Evolutionary conservation across 495 filamentous ascomycete species (phyloP).

Genomic region (Lophiostoma macrostomum): DNA sequence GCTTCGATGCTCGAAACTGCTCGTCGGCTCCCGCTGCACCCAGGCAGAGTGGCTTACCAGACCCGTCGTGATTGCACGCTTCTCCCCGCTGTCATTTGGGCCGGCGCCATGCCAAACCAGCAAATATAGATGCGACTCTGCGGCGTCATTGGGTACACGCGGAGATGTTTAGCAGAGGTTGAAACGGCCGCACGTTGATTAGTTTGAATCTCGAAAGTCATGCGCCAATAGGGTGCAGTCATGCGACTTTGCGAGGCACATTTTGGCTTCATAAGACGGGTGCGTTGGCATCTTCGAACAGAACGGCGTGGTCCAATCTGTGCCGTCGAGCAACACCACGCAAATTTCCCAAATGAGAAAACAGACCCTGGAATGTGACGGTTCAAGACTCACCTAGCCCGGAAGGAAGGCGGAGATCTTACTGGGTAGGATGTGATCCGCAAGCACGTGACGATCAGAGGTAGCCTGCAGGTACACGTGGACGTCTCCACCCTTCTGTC

Average conservation of each 20-base stretch:
- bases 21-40: background rate
- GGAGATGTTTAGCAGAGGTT: constrained; percentile 5
- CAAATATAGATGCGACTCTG: constrained; percentile 6
- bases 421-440: too few species aligned
- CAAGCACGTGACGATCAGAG: too few species aligned
- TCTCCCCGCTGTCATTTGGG: background rate
- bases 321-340: too few species aligned
- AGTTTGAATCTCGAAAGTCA: constrained; percentile 9
- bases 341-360: too few species aligned
- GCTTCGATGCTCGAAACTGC: constrained; percentile 11
- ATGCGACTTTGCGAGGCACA: background rate
- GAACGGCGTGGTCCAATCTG: too few species aligned
- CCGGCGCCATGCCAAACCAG: constrained; percentile 4
- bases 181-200: constrained; percentile 17
- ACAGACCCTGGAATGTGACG: too few species aligned
- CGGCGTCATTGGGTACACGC: constrained; percentile 15
- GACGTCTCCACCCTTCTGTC: too few species aligned
- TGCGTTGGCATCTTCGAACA: constrained; percentile 19
- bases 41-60: background rate
- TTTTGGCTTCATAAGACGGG: background rate
- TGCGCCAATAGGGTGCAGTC: constrained; percentile 5
- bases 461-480: too few species aligned
- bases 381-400: too few species aligned
- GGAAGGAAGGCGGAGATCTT: too few species aligned
- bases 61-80: background rate